A percentile compares a stretch with the other conserved stretches of the same genome.
phyloP scores from a whole-genome alignment of 2,329 filamentous ascomycete species.

The Hymenoscyphus repandus region DNA sequence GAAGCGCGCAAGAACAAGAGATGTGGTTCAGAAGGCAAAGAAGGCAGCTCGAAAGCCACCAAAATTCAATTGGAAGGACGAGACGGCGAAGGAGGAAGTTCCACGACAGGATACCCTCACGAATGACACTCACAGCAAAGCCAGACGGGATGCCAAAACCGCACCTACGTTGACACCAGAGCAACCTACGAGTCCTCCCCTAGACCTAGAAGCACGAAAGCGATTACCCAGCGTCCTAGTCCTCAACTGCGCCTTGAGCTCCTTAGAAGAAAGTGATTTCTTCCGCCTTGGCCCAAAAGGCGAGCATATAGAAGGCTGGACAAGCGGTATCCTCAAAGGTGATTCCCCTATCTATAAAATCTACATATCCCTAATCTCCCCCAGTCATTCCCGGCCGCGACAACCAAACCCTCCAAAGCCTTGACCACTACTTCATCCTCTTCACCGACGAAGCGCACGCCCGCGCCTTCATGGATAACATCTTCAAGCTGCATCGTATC shows the following conservation, averaged over 20 bases:
- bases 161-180: no score
- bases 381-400: conserved; percentile 60
- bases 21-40: conserved; percentile 2
- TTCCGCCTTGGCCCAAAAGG: conserved; percentile 58
- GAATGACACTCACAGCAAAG: no score
- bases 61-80: conserved; percentile 23
- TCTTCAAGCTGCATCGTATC: conserved; percentile 45
- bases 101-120: no score
- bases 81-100: not conserved
- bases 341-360: conserved; percentile 7
- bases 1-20: conserved; percentile 21
- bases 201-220: not conserved
- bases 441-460: conserved; percentile 59
- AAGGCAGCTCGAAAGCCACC: conserved; percentile 22
- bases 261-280: conserved; percentile 65
- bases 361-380: not conserved
- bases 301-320: conserved; percentile 63
- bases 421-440: conserved; percentile 63
- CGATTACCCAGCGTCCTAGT: conserved; percentile 38
- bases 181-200: not conserved
- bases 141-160: no score
- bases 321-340: conserved; percentile 55
- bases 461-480: conserved; percentile 52
- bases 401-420: conserved; percentile 54
- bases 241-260: conserved; percentile 52